Percentiles rank a stretch among this genome's conserved stretches.
Evolutionary conservation across 164 flowering plant species (phyloP).

Genomic region (Stephania yunnanensis): DNA sequence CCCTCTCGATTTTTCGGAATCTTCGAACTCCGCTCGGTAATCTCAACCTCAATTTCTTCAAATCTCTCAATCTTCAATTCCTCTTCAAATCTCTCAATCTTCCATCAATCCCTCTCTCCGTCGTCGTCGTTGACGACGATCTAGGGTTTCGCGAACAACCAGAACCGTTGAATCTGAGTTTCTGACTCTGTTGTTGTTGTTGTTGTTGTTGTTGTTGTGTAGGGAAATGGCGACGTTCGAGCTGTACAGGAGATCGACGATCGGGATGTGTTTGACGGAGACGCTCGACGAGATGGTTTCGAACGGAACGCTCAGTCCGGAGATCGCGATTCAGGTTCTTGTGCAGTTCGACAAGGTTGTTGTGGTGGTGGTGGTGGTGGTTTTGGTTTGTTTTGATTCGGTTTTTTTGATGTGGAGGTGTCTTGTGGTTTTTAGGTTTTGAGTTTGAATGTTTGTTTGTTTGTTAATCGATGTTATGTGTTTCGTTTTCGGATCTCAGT

Average conservation of each 20-base stretch:
- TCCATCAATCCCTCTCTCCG: background rate
- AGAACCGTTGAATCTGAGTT: background rate
- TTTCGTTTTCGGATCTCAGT: conserved; percentile 22
- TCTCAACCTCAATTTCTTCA: background rate
- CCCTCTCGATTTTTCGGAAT: background rate
- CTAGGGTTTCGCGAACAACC: background rate
- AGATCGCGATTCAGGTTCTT: conserved; percentile 90
- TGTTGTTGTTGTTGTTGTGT: background rate
- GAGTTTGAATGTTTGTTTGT: background rate
- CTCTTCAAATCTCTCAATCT: background rate
- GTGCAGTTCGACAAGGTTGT: conserved; percentile 91
- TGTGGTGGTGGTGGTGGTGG: too few species aligned
- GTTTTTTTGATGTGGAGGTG: background rate
- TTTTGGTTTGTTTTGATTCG: background rate
- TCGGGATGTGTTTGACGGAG: conserved; percentile 95
- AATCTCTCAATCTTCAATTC: too few species aligned
- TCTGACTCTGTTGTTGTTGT: background rate
- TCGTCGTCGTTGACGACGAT: too few species aligned
- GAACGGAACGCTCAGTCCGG: conserved; percentile 72
- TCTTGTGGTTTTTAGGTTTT: background rate
- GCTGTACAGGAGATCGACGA: conserved; percentile 84
- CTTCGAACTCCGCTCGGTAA: background rate
- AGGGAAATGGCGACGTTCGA: conserved; percentile 84
- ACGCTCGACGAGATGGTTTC: conserved; percentile 94
- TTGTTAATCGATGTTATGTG: background rate